These are phyloP conservation scores for Nyctanthes arbortristis DNA, from an alignment of 257 asterid genomes.

Conservation along the genomic window DNA sequence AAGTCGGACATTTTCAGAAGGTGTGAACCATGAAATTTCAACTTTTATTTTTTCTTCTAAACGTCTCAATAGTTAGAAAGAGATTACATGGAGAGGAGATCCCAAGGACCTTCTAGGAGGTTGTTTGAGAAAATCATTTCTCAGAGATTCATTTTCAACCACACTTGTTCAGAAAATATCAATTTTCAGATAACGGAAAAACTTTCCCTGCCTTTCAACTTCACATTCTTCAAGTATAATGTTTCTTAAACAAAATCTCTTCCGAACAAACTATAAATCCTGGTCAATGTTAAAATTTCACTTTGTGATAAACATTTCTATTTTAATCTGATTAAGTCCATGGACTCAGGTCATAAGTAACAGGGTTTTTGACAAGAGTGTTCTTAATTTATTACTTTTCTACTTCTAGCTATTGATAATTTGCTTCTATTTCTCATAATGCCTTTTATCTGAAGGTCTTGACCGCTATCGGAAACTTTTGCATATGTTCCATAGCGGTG, in stretches of 20 bases:
- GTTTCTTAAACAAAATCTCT: too few relatives aligned
- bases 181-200: too few relatives aligned
- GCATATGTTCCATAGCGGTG: conserved; percentile 46
- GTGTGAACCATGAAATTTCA: conserved; percentile 17
- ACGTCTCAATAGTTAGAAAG: not conserved
- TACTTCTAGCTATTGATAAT: not conserved
- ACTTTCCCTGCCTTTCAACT: too few relatives aligned
- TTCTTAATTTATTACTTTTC: not conserved
- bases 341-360: not conserved
- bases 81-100: not conserved
- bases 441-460: conserved; percentile 31
- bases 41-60: not conserved
- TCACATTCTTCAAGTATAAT: too few relatives aligned
- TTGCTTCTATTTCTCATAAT: not conserved
- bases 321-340: not conserved
- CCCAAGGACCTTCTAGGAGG: not conserved
- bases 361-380: not conserved
- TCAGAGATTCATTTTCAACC: not conserved
- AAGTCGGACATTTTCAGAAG: conserved; percentile 48
- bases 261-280: too few relatives aligned
- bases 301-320: not conserved
- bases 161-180: not conserved
- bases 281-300: not conserved
- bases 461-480: conserved; percentile 48
- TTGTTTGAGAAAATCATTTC: not conserved